Base-by-base conservation (phyloP, 2,329 filamentous ascomycete species). In the Diplodia sapinea region DNA sequence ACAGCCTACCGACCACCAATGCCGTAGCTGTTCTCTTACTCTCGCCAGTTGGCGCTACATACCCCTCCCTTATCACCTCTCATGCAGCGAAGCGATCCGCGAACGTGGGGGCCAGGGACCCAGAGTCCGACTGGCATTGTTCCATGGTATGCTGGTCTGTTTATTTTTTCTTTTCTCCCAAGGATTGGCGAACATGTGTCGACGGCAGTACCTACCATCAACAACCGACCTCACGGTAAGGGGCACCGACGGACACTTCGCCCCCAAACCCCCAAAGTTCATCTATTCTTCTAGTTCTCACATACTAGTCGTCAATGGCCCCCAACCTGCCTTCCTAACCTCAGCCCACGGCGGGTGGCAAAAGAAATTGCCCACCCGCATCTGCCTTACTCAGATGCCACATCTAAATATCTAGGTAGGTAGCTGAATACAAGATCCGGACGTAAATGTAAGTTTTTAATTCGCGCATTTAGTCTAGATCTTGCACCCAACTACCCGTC, bases 101-200 rank as follows among this genome's bases (percentile, higher is more conserved):
- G 47, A 38, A 26, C 17, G 47, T 63, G 47, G 59, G 59, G 59
- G 59, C 59, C 59, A 51, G 57, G 57, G 57, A 62, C 38, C n/a
- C 38, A 20, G 55, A 13, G 33, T 23, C 20, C 36, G 4, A 15
- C 56, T 2, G 38, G n/a, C 40, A 20, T 26, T 15, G 56, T 20
- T 31, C 23, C 23, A 13, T 56, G n/a, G 33, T 56, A 23, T 29
- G 7, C 15, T 36, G 43, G n/a, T 36, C 29, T 62, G 57, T 50
- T 49, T 29, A 26, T 33, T 11, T 55, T 55, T 55, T 17, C 7
- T 47, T 47, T 20, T 38, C 33, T 38, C 51, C 15, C n/a, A 56
- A 6, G 43, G 57, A 50, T 40, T 40, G 33, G 20, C 20, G 40
- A 62, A 17, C 57, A 23, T 17, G 56, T 59, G 13, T 43, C n/a